Evolutionary conservation across 805 yeast species (phyloP).

Genomic region (Pichia exigua): DNA sequence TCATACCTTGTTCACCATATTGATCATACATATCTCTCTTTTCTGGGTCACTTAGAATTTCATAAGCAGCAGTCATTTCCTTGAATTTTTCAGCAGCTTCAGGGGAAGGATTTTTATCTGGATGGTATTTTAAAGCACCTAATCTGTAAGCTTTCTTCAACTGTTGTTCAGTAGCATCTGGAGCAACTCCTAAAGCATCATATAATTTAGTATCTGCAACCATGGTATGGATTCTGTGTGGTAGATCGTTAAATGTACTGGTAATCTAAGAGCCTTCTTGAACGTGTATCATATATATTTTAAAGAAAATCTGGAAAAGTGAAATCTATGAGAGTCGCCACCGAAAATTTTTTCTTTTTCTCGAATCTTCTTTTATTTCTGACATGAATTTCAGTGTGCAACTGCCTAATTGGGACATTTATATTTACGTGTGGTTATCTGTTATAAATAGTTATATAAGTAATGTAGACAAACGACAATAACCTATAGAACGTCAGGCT

Average conservation of each 20-base stretch:
- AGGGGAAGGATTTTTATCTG: constrained; percentile 74
- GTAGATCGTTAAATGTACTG: not conserved
- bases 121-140: constrained; percentile 74
- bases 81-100: constrained; percentile 96
- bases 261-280: not conserved
- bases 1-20: constrained; percentile 90
- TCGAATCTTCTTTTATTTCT: not conserved
- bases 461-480: not conserved
- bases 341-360: not conserved
- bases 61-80: constrained; percentile 82
- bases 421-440: not conserved
- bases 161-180: constrained; percentile 60
- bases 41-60: constrained; percentile 76
- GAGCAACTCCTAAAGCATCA: constrained; percentile 65
- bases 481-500: too few relatives aligned
- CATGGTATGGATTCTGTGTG: constrained; percentile 33
- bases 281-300: not conserved
- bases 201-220: constrained; percentile 75
- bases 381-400: not conserved
- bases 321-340: not conserved
- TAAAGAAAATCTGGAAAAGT: not conserved
- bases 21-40: constrained; percentile 86
- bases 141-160: constrained; percentile 79
- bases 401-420: not conserved
- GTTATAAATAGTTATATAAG: too few relatives aligned